Evolutionary conservation across 2,329 filamentous ascomycete species (phyloP), one percentile per base, ranked within the genome.

Genomic region (Beauveria asiatica): DNA sequence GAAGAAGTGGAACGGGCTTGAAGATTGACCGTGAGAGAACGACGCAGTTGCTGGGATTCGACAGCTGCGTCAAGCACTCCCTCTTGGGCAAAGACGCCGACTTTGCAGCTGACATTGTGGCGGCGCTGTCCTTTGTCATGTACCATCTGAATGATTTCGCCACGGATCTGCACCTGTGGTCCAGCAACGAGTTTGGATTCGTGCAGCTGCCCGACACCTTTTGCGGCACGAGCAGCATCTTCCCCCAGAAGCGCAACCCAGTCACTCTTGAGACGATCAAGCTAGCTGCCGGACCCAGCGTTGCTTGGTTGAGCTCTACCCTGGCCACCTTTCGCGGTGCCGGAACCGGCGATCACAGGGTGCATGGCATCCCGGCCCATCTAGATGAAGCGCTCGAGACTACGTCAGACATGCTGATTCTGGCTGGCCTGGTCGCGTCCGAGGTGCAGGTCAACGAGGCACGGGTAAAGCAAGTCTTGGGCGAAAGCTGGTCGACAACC

Each of bases 211-310:
- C 48, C 2, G 61, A 61, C 25, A 50, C 59, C 1, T 61, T 61
- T 17, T 63, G 61, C 33, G 61, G 59, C 19, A 63, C 61, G 8
- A 61, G 59, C 45, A 63, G 61, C 59, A 61, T 63, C 27, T 61
- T 63, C 37, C 61, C 61, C 3, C 61, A 63, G 41, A 63, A 63
- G 50, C 61, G 61, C 27, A 63, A 63, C 59, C 61, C 61, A 1
- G 60, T 63, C 11, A 59, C 56, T 2, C 55, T 63, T 9, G 61
- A 63, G 41, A 54, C 55, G 23, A 63, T 63, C 37, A 61, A 61
- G n/a, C 49, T 59, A 3, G 59, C 60, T 9, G 61, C 61, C 5
- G 61, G 59, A 5, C 54, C 60, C 1, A 51, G 57, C 2, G 59
- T 61, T n/a, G 51, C 52, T 13, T 63, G 61, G 61, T 21, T 61